These are phyloP conservation scores for Mortierella antarctica DNA, from an alignment of 192 early-diverging fungal genomes.

Conservation along the genomic window DNA sequence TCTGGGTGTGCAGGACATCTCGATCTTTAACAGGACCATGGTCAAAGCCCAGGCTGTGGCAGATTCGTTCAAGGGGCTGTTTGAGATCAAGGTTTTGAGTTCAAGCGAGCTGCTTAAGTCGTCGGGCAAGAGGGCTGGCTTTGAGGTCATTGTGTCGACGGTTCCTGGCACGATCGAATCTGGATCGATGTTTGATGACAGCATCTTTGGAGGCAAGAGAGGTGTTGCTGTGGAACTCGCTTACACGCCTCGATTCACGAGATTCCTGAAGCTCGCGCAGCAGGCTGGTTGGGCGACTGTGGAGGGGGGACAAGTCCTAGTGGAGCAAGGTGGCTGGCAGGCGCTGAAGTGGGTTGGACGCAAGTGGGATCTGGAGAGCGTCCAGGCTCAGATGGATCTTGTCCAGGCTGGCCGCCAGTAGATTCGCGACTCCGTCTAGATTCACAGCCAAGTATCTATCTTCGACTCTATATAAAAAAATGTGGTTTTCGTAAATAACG, in stretches of 20 bases:
- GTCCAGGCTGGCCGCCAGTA: slow-evolving; percentile 23
- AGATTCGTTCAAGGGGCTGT: slow-evolving; percentile 66
- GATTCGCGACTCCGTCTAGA: background rate
- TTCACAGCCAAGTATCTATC: background rate
- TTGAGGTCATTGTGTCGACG: slow-evolving; percentile 81
- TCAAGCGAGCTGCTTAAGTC: slow-evolving; percentile 53
- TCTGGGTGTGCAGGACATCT: slow-evolving; percentile 72
- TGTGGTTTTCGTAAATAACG: too few species aligned
- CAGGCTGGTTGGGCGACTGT: slow-evolving; percentile 72
- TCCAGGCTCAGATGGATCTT: slow-evolving; percentile 34
- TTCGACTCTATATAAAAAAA: too few species aligned
- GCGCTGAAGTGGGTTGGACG: slow-evolving; percentile 87
- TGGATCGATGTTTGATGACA: slow-evolving; percentile 59
- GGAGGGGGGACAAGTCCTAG: slow-evolving; percentile 88
- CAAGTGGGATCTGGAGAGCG: slow-evolving; percentile 39
- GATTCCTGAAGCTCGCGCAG: slow-evolving; percentile 74
- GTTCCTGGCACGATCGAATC: slow-evolving; percentile 84
- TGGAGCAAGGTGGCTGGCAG: slow-evolving; percentile 94
- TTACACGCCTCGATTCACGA: slow-evolving; percentile 89
- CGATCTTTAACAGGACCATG: slow-evolving; percentile 89
- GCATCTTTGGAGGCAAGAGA: slow-evolving; percentile 38
- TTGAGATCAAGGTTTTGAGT: slow-evolving; percentile 59
- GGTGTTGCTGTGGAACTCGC: slow-evolving; percentile 95
- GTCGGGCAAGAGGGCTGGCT: slow-evolving; percentile 15
- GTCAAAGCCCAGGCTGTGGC: slow-evolving; percentile 77